Percentiles rank a stretch among this genome's conserved stretches.
Conservation (phyloP, 495 filamentous ascomycete genomes). For the Penicillium egyptiacum region DNA sequence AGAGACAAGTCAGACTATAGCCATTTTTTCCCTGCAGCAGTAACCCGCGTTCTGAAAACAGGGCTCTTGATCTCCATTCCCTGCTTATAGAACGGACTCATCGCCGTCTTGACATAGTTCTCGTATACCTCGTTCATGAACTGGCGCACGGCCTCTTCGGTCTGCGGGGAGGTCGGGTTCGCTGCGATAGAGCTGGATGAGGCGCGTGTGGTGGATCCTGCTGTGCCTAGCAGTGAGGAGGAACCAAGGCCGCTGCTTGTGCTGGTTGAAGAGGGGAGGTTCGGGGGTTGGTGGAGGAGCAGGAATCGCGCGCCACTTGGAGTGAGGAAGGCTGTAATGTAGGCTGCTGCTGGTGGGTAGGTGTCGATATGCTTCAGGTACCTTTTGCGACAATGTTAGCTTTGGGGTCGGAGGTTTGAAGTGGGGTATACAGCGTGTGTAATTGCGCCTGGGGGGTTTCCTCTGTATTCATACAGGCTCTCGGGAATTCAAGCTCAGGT, state of each 20-base stretch:
- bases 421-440: background rate
- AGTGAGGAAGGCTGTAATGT: constrained; percentile 90
- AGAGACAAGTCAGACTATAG: constrained; percentile 46
- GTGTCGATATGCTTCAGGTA: constrained; percentile 95
- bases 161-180: constrained; percentile 81
- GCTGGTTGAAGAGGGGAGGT: constrained; percentile 41
- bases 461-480: background rate
- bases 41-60: constrained; percentile 77
- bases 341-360: constrained; percentile 74
- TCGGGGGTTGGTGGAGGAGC: constrained; percentile 75
- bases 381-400: constrained; percentile 46
- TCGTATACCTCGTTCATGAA: constrained; percentile 96
- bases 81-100: constrained; percentile 89
- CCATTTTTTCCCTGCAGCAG: constrained; percentile 90
- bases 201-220: constrained; percentile 42
- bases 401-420: background rate
- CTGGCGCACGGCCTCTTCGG: constrained; percentile 88
- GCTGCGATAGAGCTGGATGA: constrained; percentile 67
- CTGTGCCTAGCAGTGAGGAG: constrained; percentile 35
- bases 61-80: constrained; percentile 82
- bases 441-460: background rate
- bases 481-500: constrained; percentile 1
- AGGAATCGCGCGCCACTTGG: constrained; percentile 71
- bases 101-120: constrained; percentile 90
- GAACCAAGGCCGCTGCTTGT: constrained; percentile 27